Conservation (phyloP, 2,329 filamentous ascomycete species). For the Lachnellula hyalina region DNA sequence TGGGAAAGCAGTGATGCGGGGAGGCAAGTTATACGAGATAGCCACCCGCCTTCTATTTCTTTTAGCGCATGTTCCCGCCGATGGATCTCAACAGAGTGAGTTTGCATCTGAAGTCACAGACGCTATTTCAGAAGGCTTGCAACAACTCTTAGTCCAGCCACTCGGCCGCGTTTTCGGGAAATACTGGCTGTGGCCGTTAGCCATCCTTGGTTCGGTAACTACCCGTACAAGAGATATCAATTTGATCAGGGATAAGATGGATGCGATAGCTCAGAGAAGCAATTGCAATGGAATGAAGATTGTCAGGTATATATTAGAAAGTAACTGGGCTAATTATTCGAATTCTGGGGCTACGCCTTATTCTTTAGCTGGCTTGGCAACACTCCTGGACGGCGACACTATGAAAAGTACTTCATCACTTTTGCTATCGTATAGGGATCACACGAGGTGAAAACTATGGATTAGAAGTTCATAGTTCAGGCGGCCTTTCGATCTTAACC, state of each 20-base stretch:
- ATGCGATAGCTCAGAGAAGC: neutral
- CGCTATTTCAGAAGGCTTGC: neutral
- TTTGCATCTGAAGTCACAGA: neutral
- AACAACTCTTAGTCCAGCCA: neutral
- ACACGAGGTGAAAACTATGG: neutral
- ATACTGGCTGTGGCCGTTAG: constrained; percentile 1
- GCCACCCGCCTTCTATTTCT: neutral
- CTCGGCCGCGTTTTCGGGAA: neutral
- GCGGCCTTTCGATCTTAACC: too few relatives aligned
- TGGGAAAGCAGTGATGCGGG: neutral
- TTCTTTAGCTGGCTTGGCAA: neutral
- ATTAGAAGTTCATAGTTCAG: neutral
- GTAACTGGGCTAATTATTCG: neutral
- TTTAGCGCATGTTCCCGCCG: neutral
- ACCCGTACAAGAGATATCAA: neutral
- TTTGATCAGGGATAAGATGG: neutral
- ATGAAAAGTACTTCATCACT: neutral
- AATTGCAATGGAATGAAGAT: neutral
- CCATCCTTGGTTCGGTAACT: neutral
- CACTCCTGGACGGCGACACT: neutral
- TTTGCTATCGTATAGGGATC: neutral
- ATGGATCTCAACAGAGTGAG: neutral
- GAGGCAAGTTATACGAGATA: neutral
- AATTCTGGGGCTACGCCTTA: neutral
- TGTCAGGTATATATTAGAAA: neutral